Evolutionary conservation across 192 early-diverging fungal genomes (phyloP).

Genomic region (Coemansia sp.): DNA sequence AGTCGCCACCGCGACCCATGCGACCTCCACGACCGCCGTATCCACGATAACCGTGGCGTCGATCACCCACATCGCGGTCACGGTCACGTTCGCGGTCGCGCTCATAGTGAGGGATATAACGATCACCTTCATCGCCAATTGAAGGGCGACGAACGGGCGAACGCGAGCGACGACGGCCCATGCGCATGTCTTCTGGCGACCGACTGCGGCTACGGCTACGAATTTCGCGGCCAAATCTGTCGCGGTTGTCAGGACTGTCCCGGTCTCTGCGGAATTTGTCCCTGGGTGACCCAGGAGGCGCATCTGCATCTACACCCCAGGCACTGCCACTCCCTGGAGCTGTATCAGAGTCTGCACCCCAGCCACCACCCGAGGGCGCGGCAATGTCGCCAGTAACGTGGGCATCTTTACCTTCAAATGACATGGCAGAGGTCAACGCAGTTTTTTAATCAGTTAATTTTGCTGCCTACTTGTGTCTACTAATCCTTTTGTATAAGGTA

Average conservation of each 20-base stretch:
- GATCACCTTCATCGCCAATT: constrained; percentile 62
- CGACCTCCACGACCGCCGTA: constrained; percentile 47
- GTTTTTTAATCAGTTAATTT: background rate
- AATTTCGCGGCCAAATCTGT: constrained; percentile 50
- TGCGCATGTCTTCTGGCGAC: constrained; percentile 33
- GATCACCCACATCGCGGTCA: constrained; percentile 37
- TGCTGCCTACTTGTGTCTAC: background rate
- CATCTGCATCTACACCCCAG: constrained; percentile 27
- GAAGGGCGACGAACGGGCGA: constrained; percentile 37
- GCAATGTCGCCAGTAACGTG: constrained; percentile 23
- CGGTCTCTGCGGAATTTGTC: constrained; percentile 51
- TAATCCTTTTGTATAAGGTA: constrained; percentile 8
- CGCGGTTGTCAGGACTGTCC: constrained; percentile 50
- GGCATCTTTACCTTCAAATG: constrained; percentile 48
- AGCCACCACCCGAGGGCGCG: constrained; percentile 9
- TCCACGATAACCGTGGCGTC: constrained; percentile 31
- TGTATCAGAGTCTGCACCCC: constrained; percentile 9
- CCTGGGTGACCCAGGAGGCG: constrained; percentile 23
- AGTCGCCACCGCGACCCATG: constrained; percentile 41
- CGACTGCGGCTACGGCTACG: constrained; percentile 44
- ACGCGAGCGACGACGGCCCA: constrained; percentile 41
- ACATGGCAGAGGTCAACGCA: constrained; percentile 17
- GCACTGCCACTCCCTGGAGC: constrained; percentile 1
- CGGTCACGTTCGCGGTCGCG: constrained; percentile 57
- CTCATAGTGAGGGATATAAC: constrained; percentile 85